Evolutionary conservation across 129 eudicot species (phyloP), one percentile per base, ranked within the genome.

Genomic region (Arctium minus): DNA sequence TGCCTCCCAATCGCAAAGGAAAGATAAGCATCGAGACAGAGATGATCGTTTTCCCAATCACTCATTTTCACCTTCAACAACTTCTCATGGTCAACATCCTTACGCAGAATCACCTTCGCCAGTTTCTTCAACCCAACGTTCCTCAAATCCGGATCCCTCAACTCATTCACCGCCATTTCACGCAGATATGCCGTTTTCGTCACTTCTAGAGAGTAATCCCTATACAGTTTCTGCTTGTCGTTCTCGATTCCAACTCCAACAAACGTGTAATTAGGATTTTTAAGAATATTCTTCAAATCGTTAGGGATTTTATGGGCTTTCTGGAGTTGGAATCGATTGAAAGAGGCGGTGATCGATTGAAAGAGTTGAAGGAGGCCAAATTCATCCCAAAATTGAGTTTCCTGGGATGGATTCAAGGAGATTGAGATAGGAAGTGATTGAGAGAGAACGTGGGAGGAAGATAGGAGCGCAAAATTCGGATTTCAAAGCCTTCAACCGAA

Each of bases 161-260:
- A 64, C 85, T 62, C 80, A 60, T 30, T 1, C 35, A 69, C 80
- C 3, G 80, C 80, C 69, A 7, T 50, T 53, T 72, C 79, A 39
- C 85, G 73, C 56, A 82, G 79, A 82, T 82, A 80, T 10, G 2
- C 70, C 30, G 48, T n/a, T 1, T 75, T 73, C 35, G 35, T 50
- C 65, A 82, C 60, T 44, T 65, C 68, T 65, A 82, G 37, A 60
- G 35, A 5, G 30, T 82, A 38, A 74, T 82, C 80, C 32, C 15
- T 60, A 3, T 35, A 42, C 80, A 82, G 18, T 37, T 82, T 82
- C 80, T 64, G 74, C 46, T 73, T 82, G 6, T 82, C 80, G 12
- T 75, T 0, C 65, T 73, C 74, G 35, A 81, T 81, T n/a, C 85
- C 85, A 5, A 81, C 80, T 64, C 85, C 85, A 37, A 81, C 85